These are phyloP conservation scores for Nakazawaea ishiwadae DNA, from an alignment of 805 yeast genomes.

Conservation along the genomic window DNA sequence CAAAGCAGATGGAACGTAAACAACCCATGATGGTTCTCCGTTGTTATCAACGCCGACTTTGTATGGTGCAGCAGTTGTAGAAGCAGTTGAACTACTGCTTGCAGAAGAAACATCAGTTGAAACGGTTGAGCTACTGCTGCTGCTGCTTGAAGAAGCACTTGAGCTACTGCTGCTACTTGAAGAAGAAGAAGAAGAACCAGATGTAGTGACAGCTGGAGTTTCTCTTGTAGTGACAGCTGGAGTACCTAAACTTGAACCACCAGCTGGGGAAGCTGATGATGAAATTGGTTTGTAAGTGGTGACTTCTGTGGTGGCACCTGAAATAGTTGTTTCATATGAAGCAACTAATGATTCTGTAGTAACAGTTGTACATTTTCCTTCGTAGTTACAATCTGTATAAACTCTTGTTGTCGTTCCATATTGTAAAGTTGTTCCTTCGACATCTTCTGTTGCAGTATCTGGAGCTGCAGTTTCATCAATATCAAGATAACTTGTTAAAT, in stretches of 20 bases:
- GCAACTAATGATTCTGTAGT: slow-evolving; percentile 22
- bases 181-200: slow-evolving; percentile 1
- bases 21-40: slow-evolving; percentile 12
- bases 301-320: slow-evolving; percentile 15
- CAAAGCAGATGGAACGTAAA: slow-evolving; percentile 9
- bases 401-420: slow-evolving; percentile 8
- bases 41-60: slow-evolving; percentile 4
- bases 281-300: slow-evolving; percentile 18
- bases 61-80: slow-evolving; percentile 10
- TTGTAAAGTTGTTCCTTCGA: slow-evolving; percentile 8
- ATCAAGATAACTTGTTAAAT: slow-evolving; percentile 3
- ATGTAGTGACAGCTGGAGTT: slow-evolving; percentile 5
- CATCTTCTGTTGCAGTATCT: slow-evolving; percentile 1
- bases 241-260: background rate
- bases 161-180: slow-evolving; percentile 3
- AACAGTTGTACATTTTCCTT: slow-evolving; percentile 16
- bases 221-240: slow-evolving; percentile 6
- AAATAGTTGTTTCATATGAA: slow-evolving; percentile 20
- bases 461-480: background rate
- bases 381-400: slow-evolving; percentile 12
- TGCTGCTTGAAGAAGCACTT: background rate
- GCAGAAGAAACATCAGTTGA: slow-evolving; percentile 11
- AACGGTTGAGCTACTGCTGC: slow-evolving; percentile 8
- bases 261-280: background rate
- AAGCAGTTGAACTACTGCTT: background rate